These are phyloP conservation scores for Iberis pinnata DNA, from an alignment of 345 rosid genomes.

Conservation along the genomic window DNA sequence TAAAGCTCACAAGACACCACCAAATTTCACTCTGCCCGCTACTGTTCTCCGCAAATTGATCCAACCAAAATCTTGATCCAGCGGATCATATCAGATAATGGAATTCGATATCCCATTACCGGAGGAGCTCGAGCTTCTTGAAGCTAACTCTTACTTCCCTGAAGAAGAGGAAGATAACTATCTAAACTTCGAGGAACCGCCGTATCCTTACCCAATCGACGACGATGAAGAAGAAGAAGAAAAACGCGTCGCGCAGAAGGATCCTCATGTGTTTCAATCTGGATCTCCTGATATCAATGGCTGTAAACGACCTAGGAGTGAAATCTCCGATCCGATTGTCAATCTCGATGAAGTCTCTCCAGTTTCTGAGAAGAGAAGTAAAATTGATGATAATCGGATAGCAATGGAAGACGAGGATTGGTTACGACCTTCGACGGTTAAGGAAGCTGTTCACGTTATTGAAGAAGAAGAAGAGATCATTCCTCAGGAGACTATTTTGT, in stretches of 20 bases:
- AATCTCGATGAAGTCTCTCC: slow-evolving; percentile 15
- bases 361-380: slow-evolving; percentile 49
- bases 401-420: slow-evolving; percentile 47
- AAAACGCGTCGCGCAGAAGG: slow-evolving; percentile 15
- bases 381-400: slow-evolving; percentile 21
- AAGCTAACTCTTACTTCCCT: slow-evolving; percentile 45
- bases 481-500: slow-evolving; percentile 45
- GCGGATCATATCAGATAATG: slow-evolving; percentile 29
- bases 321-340: slow-evolving; percentile 23
- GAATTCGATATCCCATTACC: slow-evolving; percentile 68
- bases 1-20: slow-evolving; percentile 13
- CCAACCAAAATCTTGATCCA: not conserved
- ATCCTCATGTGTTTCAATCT: slow-evolving; percentile 20
- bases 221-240: slow-evolving; percentile 26
- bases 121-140: slow-evolving; percentile 91
- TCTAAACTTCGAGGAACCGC: slow-evolving; percentile 34
- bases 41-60: not conserved
- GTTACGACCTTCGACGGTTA: slow-evolving; percentile 50
- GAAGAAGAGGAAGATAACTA: slow-evolving; percentile 38
- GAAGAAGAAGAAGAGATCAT: slow-evolving; percentile 26
- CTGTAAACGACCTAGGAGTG: slow-evolving; percentile 47
- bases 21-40: slow-evolving; percentile 14
- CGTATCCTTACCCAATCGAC: slow-evolving; percentile 26
- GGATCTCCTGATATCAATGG: slow-evolving; percentile 24
- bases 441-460: slow-evolving; percentile 14